These are phyloP conservation scores for Quercus bicolor DNA, from an alignment of 306 rosid genomes.

Conservation along the genomic window DNA sequence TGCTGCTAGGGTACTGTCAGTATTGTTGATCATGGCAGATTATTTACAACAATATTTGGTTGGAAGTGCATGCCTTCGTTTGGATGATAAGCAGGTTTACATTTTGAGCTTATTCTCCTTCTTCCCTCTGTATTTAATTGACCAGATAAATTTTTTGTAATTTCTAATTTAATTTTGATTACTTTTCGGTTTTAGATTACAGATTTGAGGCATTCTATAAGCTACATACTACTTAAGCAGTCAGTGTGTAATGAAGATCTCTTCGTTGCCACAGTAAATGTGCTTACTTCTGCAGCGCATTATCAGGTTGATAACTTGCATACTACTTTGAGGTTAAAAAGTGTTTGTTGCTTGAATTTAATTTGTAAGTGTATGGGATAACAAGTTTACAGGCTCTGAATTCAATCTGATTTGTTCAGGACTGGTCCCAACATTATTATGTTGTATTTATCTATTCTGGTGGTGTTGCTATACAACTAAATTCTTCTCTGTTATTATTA, in stretches of 20 bases:
- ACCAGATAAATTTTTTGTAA: constrained; percentile 10
- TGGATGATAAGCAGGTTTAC: constrained; percentile 73
- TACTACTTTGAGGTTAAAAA: neutral
- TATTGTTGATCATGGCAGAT: constrained; percentile 57
- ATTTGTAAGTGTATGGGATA: neutral
- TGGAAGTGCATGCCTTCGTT: constrained; percentile 60
- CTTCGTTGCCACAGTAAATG: constrained; percentile 62
- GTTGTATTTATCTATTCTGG: neutral
- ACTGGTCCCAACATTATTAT: neutral
- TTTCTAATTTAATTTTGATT: constrained; percentile 2
- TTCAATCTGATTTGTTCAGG: constrained; percentile 1
- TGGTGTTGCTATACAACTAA: neutral
- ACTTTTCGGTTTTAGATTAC: constrained; percentile 43
- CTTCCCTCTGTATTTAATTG: constrained; percentile 4
- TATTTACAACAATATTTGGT: constrained; percentile 51
- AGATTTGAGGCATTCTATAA: constrained; percentile 56
- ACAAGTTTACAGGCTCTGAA: constrained; percentile 6
- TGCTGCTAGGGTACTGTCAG: constrained; percentile 73
- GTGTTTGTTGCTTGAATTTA: neutral
- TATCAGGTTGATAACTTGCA: constrained; percentile 57
- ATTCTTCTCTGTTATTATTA: constrained; percentile 4
- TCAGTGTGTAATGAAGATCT: constrained; percentile 67
- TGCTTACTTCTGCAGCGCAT: constrained; percentile 73
- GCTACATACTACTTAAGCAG: constrained; percentile 60
- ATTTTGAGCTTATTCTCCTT: constrained; percentile 1